Conservation (phyloP, 345 rosid genomes). For the Bretschneidera sinensis region DNA sequence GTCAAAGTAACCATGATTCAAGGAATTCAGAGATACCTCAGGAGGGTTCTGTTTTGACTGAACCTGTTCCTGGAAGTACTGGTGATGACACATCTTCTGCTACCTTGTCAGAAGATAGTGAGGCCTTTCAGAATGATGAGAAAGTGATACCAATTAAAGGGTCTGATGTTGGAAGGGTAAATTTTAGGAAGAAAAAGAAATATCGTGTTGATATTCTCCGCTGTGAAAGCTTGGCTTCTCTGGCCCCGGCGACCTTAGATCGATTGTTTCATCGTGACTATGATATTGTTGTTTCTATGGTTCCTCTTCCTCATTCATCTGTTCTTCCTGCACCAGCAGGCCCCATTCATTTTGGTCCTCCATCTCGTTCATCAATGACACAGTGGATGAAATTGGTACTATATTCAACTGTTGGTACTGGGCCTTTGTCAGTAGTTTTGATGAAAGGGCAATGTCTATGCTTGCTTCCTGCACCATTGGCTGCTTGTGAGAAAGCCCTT, state of each 20-base stretch:
- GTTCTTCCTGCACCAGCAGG: constrained; percentile 92
- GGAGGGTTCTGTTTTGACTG: constrained; percentile 18
- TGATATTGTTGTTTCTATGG: constrained; percentile 83
- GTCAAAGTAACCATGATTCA: constrained; percentile 28
- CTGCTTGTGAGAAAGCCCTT: constrained; percentile 96
- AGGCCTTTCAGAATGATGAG: constrained; percentile 39
- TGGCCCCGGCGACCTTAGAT: constrained; percentile 79
- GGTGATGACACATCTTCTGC: constrained; percentile 35
- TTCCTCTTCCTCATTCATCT: constrained; percentile 87
- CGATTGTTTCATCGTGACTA: constrained; percentile 89
- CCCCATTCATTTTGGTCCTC: constrained; percentile 97
- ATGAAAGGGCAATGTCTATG: constrained; percentile 98
- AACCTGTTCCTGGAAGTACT: constrained; percentile 28
- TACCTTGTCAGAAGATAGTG: constrained; percentile 37
- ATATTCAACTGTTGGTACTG: constrained; percentile 70
- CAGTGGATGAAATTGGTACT: constrained; percentile 96
- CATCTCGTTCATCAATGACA: constrained; percentile 82
- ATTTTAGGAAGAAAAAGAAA: constrained; percentile 51
- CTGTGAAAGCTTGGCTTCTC: constrained; percentile 95
- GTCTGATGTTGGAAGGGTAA: constrained; percentile 40
- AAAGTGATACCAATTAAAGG: constrained; percentile 43
- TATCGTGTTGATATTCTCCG: constrained; percentile 91
- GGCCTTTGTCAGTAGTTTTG: constrained; percentile 85
- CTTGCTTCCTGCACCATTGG: constrained; percentile 94
- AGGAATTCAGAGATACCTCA: constrained; percentile 25